Conservation (phyloP, 768 basidiomycete genomes). For the Cubamyces lactineus region DNA sequence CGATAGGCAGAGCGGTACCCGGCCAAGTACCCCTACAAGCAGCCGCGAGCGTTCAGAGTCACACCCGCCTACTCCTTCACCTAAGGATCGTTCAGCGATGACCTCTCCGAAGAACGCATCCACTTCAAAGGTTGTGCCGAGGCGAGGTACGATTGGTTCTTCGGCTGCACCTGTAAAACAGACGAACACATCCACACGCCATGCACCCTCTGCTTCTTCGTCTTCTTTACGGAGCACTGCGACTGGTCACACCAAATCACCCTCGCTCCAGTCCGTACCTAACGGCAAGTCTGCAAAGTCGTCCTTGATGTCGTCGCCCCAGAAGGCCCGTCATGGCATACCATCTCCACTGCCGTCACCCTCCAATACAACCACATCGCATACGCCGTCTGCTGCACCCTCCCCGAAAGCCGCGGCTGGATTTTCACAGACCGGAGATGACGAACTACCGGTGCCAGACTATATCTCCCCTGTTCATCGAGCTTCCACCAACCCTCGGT, state of each 20-base stretch:
- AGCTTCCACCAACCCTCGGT: constrained; percentile 84
- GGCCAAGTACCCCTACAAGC: neutral
- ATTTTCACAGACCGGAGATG: neutral
- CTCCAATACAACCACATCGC: neutral
- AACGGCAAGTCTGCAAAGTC: constrained; percentile 8
- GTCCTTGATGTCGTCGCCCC: constrained; percentile 27
- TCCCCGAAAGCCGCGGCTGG: neutral
- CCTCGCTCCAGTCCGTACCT: constrained; percentile 15
- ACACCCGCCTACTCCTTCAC: constrained; percentile 14
- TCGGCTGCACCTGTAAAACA: constrained; percentile 6
- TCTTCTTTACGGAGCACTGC: neutral
- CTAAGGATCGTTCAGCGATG: constrained; percentile 10
- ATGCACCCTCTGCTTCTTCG: constrained; percentile 14
- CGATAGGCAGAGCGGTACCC: neutral
- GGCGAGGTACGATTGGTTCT: constrained; percentile 13
- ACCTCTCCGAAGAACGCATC: neutral
- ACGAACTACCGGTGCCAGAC: constrained; percentile 45
- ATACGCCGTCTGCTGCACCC: neutral
- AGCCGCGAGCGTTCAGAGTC: constrained; percentile 4
- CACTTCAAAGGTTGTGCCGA: constrained; percentile 31
- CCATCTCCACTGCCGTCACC: constrained; percentile 11
- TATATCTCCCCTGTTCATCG: constrained; percentile 80
- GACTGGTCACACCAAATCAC: constrained; percentile 14
- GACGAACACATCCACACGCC: constrained; percentile 13
- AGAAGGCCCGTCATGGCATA: constrained; percentile 15